These are phyloP conservation scores for Kalanchoe fedtschenkoi DNA, from an alignment of 164 flowering plant species.

Conservation along the genomic window DNA sequence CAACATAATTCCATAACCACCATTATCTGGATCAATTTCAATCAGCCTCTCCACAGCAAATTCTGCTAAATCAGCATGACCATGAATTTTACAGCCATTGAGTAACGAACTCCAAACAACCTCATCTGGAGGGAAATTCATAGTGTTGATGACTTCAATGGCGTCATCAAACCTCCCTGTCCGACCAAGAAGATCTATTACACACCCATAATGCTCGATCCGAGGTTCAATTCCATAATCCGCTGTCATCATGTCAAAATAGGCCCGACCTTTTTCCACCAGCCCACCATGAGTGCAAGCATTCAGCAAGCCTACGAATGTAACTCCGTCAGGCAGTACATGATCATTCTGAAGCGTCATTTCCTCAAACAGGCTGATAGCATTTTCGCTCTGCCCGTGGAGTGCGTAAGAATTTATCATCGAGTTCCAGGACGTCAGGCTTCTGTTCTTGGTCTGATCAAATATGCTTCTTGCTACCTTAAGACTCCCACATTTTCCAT, in stretches of 20 bases:
- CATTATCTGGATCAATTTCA: conserved; percentile 52
- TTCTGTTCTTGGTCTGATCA: conserved; percentile 7
- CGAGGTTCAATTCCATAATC: conserved; percentile 29
- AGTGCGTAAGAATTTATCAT: conserved; percentile 15
- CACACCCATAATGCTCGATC: conserved; percentile 42
- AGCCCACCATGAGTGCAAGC: conserved; percentile 32
- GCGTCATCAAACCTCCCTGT: conserved; percentile 39
- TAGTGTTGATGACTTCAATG: conserved; percentile 28
- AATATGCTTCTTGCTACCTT: conserved; percentile 19
- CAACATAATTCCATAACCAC: conserved; percentile 46
- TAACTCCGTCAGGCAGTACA: conserved; percentile 5
- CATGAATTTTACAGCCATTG: conserved; percentile 20
- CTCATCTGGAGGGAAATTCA: conserved; percentile 38
- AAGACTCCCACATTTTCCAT: conserved; percentile 47
- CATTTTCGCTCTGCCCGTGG: conserved; percentile 27
- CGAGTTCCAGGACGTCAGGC: conserved; percentile 10
- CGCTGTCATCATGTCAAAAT: conserved; percentile 20
- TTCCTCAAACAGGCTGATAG: conserved; percentile 16
- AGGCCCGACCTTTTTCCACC: conserved; percentile 27
- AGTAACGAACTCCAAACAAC: conserved; percentile 18
- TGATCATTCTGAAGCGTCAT: not conserved
- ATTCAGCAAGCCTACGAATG: conserved; percentile 9
- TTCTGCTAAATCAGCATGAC: conserved; percentile 48
- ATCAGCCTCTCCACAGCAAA: conserved; percentile 31
- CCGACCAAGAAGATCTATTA: conserved; percentile 41